phyloP scores from a whole-genome alignment of 163 green algal genomes.

The Volvox carteri region DNA sequence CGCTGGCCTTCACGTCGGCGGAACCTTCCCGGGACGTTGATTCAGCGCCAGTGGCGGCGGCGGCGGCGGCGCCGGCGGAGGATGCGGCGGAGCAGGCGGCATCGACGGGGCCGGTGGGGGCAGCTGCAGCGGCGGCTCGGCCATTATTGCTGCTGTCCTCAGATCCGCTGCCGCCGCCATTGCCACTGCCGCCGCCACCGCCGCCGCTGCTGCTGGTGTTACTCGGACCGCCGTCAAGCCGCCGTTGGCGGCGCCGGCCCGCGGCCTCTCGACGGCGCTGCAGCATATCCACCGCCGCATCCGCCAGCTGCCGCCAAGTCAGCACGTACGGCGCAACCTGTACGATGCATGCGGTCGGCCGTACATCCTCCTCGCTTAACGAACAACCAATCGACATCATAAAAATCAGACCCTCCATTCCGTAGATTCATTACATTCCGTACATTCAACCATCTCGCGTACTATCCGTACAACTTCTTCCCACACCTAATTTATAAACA shows the following conservation, averaged over 20 bases:
- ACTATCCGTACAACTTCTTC: too few species aligned
- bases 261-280: not conserved
- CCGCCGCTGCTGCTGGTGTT: not conserved
- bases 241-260: not conserved
- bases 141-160: not conserved
- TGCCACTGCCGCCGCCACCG: not conserved
- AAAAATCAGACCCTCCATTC: too few species aligned
- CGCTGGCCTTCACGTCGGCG: not conserved
- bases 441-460: too few species aligned
- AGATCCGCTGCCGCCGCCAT: not conserved
- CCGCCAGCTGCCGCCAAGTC: slow-evolving; percentile 51
- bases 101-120: not conserved
- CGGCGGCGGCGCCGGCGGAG: not conserved
- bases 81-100: not conserved
- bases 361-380: too few species aligned
- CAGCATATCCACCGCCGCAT: slow-evolving; percentile 18
- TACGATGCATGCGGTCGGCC: too few species aligned
- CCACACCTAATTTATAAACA: too few species aligned
- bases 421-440: too few species aligned
- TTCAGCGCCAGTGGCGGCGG: not conserved
- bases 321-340: slow-evolving; percentile 39
- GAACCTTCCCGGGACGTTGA: too few species aligned
- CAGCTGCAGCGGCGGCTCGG: not conserved
- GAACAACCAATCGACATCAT: too few species aligned
- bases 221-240: not conserved